These are phyloP conservation scores for Cyberlindnera mycetangii DNA, from an alignment of 805 yeast genomes.

Conservation along the genomic window DNA sequence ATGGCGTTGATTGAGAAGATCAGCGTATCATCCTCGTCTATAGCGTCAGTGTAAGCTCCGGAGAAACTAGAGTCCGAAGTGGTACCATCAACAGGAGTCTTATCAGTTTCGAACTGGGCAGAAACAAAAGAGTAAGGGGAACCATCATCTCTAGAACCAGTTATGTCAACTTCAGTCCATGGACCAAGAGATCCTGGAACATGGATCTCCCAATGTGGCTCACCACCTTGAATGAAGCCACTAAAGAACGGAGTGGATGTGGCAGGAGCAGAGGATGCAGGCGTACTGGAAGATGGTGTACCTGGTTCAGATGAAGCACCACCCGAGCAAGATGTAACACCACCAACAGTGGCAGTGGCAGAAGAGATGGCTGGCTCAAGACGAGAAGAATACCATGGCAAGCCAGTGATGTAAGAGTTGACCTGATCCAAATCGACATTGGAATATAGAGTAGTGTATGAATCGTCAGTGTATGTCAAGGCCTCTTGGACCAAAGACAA, in stretches of 20 bases:
- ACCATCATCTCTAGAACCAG: slow-evolving; percentile 17
- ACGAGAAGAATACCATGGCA: slow-evolving; percentile 33
- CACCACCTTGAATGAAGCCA: slow-evolving; percentile 28
- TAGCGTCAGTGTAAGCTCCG: slow-evolving; percentile 28
- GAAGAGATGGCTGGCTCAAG: slow-evolving; percentile 14
- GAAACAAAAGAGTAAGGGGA: slow-evolving; percentile 28
- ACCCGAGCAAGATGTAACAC: slow-evolving; percentile 3
- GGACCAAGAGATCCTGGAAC: slow-evolving; percentile 44
- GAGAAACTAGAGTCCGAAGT: neutral
- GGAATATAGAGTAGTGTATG: slow-evolving; percentile 31
- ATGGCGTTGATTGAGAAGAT: slow-evolving; percentile 43
- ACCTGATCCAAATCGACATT: slow-evolving; percentile 27
- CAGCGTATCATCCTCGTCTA: slow-evolving; percentile 35
- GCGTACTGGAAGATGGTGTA: slow-evolving; percentile 4
- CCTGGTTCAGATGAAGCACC: neutral
- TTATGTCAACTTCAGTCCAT: slow-evolving; percentile 60
- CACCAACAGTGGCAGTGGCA: slow-evolving; percentile 12
- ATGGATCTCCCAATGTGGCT: slow-evolving; percentile 46
- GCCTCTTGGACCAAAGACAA: slow-evolving; percentile 27
- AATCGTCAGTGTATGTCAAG: slow-evolving; percentile 33
- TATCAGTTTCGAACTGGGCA: slow-evolving; percentile 40
- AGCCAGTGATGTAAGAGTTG: slow-evolving; percentile 28
- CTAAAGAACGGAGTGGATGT: neutral
- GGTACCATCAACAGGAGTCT: slow-evolving; percentile 27
- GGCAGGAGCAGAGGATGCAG: slow-evolving; percentile 19